Percentiles rank a stretch among this genome's conserved stretches.
Conservation (phyloP, 495 filamentous ascomycete genomes). For the Penicillium turbatum region DNA sequence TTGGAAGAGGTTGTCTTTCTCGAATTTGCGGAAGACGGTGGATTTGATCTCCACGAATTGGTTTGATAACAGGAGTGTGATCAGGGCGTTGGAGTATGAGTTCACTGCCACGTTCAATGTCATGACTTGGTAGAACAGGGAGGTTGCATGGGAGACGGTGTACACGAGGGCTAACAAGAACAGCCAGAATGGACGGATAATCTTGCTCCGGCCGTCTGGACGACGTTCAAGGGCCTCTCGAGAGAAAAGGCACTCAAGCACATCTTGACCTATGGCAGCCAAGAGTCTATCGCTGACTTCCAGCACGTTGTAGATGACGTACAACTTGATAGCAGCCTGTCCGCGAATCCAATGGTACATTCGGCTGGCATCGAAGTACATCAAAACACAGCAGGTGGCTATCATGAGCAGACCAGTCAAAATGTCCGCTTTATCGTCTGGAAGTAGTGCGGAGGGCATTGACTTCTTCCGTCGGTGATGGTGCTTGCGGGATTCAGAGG, state of each 20-base stretch:
- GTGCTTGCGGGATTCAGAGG: constrained; percentile 32
- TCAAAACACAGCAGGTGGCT: constrained; percentile 74
- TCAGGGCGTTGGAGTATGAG: constrained; percentile 92
- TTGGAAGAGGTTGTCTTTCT: constrained; percentile 97
- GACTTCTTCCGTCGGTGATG: constrained; percentile 77
- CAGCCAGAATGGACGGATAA: constrained; percentile 86
- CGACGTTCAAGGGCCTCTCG: constrained; percentile 85
- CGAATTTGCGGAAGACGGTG: constrained; percentile 95
- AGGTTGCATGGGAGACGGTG: constrained; percentile 78
- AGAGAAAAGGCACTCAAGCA: constrained; percentile 93
- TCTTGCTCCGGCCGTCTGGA: constrained; percentile 82
- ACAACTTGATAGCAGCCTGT: constrained; percentile 95
- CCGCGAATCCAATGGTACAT: constrained; percentile 99
- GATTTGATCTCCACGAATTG: constrained; percentile 99
- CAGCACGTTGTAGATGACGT: constrained; percentile 96
- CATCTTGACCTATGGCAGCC: constrained; percentile 88
- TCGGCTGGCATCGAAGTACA: constrained; percentile 89
- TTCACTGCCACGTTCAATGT: constrained; percentile 98
- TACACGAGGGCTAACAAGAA: constrained; percentile 84
- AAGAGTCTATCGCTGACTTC: constrained; percentile 85
- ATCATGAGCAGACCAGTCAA: constrained; percentile 84
- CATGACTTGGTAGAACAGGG: constrained; percentile 94
- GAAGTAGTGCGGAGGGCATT: constrained; percentile 73
- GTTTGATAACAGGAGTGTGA: constrained; percentile 87
- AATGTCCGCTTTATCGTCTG: constrained; percentile 92